A percentile compares a stretch with the other conserved stretches of the same genome.
phyloP scores from a whole-genome alignment of 192 early-diverging fungal species.

The Chytriomyces sp. region DNA sequence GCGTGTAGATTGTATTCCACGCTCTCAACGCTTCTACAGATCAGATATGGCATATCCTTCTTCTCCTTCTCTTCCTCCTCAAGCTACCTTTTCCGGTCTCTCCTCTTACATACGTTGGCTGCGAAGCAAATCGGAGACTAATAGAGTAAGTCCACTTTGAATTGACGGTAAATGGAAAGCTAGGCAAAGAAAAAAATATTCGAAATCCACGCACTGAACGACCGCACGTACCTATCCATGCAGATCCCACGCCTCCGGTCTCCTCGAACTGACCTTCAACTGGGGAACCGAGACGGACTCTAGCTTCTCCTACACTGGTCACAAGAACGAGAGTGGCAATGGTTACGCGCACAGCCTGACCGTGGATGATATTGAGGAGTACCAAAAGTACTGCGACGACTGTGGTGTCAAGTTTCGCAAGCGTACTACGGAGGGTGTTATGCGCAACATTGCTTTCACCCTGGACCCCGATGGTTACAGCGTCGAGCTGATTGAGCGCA shows the following conservation, averaged over 20 bases:
- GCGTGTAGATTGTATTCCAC: too few species aligned
- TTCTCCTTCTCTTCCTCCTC: too few species aligned
- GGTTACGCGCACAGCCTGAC: conserved; percentile 23
- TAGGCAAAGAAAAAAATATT: too few species aligned
- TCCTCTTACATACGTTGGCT: too few species aligned
- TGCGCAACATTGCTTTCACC: conserved; percentile 25
- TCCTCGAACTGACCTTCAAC: conserved; percentile 26
- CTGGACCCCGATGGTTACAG: conserved; percentile 28
- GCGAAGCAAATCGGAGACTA: too few species aligned
- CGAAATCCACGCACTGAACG: too few species aligned
- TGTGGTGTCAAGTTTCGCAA: conserved; percentile 15
- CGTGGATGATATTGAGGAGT: conserved; percentile 19
- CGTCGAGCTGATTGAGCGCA: conserved; percentile 25
- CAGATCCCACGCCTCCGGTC: conserved; percentile 3
- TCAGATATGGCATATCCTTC: too few species aligned
- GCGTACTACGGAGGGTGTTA: conserved; percentile 14
- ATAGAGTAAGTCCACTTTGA: too few species aligned
- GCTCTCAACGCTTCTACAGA: too few species aligned
- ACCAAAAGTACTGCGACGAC: conserved; percentile 8
- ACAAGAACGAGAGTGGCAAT: conserved; percentile 23
- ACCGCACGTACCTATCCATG: too few species aligned
- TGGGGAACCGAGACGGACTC: conserved; percentile 15
- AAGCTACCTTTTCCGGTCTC: too few species aligned
- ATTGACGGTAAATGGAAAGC: too few species aligned
- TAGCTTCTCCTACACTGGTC: conserved; percentile 12